Percentiles rank a stretch among this genome's conserved stretches.
Evolutionary conservation across 2,329 filamentous ascomycete species (phyloP).

Genomic region (Gliomastix tumulicola): DNA sequence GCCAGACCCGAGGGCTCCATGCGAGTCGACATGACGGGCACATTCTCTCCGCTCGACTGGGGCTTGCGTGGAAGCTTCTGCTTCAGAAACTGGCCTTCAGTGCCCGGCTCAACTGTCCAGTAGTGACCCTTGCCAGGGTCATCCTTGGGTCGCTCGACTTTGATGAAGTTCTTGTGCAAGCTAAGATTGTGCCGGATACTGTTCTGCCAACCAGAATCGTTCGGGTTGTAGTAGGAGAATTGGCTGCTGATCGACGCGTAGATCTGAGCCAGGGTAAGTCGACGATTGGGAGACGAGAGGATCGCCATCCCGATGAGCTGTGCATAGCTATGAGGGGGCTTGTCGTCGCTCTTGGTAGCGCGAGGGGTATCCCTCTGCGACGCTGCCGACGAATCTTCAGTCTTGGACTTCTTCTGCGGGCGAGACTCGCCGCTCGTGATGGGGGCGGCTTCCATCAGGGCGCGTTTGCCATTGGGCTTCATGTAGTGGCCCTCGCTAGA

Average conservation of each 20-base stretch:
- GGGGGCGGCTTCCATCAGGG: slow-evolving; percentile 65
- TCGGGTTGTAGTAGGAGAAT: slow-evolving; percentile 77
- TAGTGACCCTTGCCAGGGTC: slow-evolving; percentile 97
- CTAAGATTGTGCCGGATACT: slow-evolving; percentile 98
- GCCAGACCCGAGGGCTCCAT: slow-evolving; percentile 42
- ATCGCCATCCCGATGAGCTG: slow-evolving; percentile 97
- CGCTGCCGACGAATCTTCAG: slow-evolving; percentile 49
- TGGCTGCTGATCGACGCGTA: slow-evolving; percentile 99
- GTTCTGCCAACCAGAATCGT: slow-evolving; percentile 94
- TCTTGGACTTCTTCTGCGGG: slow-evolving; percentile 60
- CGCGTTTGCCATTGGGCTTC: slow-evolving; percentile 50
- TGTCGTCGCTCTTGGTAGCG: slow-evolving; percentile 78
- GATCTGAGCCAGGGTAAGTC: slow-evolving; percentile 86
- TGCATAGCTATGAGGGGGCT: slow-evolving; percentile 90
- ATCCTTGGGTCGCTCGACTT: slow-evolving; percentile 92
- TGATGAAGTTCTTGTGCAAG: slow-evolving; percentile 92
- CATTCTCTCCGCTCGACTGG: slow-evolving; percentile 47
- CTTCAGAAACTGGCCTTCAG: slow-evolving; percentile 83
- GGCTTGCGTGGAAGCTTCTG: slow-evolving; percentile 66
- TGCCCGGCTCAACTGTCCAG: slow-evolving; percentile 88
- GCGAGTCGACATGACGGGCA: slow-evolving; percentile 51
- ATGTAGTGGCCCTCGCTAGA: slow-evolving; percentile 46
- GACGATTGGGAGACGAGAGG: slow-evolving; percentile 72
- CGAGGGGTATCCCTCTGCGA: slow-evolving; percentile 50
- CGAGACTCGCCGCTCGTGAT: slow-evolving; percentile 59